Percentiles rank a stretch among this genome's conserved stretches.
These are phyloP conservation scores for Phyllosticta paracitricarpa DNA, from an alignment of 2,329 filamentous ascomycete species.

Conservation along the genomic window DNA sequence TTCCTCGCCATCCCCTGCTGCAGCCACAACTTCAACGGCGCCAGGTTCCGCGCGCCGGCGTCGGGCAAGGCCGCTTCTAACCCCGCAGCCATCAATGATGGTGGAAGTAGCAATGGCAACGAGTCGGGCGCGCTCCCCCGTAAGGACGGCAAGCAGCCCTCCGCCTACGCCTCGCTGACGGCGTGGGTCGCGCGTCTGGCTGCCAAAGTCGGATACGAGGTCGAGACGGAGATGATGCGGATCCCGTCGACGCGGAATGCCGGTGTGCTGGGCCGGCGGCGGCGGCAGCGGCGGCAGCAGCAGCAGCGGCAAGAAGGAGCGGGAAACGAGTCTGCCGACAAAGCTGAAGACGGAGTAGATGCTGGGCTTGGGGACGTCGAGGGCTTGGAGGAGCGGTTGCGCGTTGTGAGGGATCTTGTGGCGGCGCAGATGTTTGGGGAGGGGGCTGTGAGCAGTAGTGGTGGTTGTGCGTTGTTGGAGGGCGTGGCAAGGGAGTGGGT, in stretches of 20 bases:
- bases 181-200: slow-evolving; percentile 65
- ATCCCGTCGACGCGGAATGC: slow-evolving; percentile 90
- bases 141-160: slow-evolving; percentile 37
- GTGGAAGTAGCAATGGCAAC: neutral
- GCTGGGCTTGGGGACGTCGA: slow-evolving; percentile 41
- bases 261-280: slow-evolving; percentile 59
- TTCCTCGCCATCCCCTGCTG: slow-evolving; percentile 96
- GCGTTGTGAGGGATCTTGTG: slow-evolving; percentile 53
- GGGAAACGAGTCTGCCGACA: neutral
- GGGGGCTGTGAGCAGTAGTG: slow-evolving; percentile 28
- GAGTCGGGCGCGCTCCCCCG: slow-evolving; percentile 16
- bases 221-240: slow-evolving; percentile 76
- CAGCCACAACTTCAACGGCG: slow-evolving; percentile 74
- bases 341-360: slow-evolving; percentile 21
- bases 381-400: slow-evolving; percentile 42
- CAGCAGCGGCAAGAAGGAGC: slow-evolving; percentile 4
- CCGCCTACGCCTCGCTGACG: slow-evolving; percentile 75
- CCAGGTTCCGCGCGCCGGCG: slow-evolving; percentile 54
- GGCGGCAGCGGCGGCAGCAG: slow-evolving; percentile 9
- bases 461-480: slow-evolving; percentile 25
- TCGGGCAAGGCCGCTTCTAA: slow-evolving; percentile 7
- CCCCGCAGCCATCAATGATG: neutral
- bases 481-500: slow-evolving; percentile 42
- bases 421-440: slow-evolving; percentile 36
- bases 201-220: slow-evolving; percentile 59